phyloP scores from a whole-genome alignment of 768 basidiomycete species.

The Termitomyces sp. region DNA sequence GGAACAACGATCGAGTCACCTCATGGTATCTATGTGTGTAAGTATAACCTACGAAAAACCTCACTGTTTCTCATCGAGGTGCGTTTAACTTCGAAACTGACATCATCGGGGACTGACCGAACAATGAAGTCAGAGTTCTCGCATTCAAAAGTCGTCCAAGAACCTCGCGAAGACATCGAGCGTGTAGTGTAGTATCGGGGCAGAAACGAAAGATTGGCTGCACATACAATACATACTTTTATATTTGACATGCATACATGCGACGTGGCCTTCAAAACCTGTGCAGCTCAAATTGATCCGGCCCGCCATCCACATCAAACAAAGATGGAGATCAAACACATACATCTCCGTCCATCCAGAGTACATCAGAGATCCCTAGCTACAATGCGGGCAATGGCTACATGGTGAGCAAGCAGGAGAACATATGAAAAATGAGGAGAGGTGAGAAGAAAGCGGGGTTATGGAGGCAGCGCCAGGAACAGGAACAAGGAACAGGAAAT shows the following conservation, averaged over 20 bases:
- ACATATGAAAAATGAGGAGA: slow-evolving; percentile 23
- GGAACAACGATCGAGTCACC: slow-evolving; percentile 15
- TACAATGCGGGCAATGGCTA: slow-evolving; percentile 20
- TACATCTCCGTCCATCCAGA: slow-evolving; percentile 29
- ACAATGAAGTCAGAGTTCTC: slow-evolving; percentile 54
- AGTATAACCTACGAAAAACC: slow-evolving; percentile 53
- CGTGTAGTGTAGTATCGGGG: neutral
- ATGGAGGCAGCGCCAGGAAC: slow-evolving; percentile 27
- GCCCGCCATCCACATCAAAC: slow-evolving; percentile 20
- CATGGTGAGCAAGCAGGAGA: slow-evolving; percentile 22
- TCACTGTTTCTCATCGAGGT: slow-evolving; percentile 50
- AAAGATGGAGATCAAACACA: slow-evolving; percentile 22
- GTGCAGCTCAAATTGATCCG: slow-evolving; percentile 13
- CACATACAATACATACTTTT: neutral
- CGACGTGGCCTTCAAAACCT: slow-evolving; percentile 9
- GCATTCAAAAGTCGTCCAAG: slow-evolving; percentile 40
- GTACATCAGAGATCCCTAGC: slow-evolving; percentile 35
- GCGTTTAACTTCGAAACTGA: slow-evolving; percentile 48
- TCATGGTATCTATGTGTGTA: slow-evolving; percentile 1
- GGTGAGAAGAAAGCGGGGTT: slow-evolving; percentile 21
- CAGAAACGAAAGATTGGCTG: neutral
- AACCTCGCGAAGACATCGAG: slow-evolving; percentile 15
- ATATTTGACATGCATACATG: neutral
- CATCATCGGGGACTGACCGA: slow-evolving; percentile 49
- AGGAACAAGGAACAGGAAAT: slow-evolving; percentile 29